Evolutionary conservation across 805 yeast genomes (phyloP).

Genomic region (Starmerella etchellsii): DNA sequence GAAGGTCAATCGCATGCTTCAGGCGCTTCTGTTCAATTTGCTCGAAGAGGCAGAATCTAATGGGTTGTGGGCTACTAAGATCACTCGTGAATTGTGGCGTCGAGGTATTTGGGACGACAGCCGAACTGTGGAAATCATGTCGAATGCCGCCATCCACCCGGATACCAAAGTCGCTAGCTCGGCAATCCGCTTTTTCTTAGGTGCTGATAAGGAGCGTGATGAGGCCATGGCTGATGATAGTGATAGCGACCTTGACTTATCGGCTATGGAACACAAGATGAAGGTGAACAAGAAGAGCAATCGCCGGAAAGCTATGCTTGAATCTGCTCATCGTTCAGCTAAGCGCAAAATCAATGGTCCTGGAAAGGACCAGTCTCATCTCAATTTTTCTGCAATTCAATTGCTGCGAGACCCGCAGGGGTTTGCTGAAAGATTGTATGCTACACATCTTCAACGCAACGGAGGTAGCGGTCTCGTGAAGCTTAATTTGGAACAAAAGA

Average conservation of each 20-base stretch:
- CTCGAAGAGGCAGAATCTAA: slow-evolving; percentile 69
- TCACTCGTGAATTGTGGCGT: slow-evolving; percentile 93
- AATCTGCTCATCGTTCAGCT: slow-evolving; percentile 52
- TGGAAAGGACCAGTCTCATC: slow-evolving; percentile 48
- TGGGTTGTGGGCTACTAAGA: slow-evolving; percentile 91
- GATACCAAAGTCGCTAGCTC: slow-evolving; percentile 79
- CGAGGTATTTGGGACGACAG: slow-evolving; percentile 98
- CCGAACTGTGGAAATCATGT: slow-evolving; percentile 93
- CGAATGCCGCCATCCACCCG: slow-evolving; percentile 82
- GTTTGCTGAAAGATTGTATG: slow-evolving; percentile 76
- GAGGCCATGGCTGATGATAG: slow-evolving; percentile 69
- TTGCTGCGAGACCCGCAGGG: slow-evolving; percentile 94
- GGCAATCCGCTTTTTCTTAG: slow-evolving; percentile 82
- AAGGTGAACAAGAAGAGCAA: slow-evolving; percentile 69
- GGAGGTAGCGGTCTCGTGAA: slow-evolving; percentile 44
- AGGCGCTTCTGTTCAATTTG: slow-evolving; percentile 78
- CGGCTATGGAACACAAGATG: slow-evolving; percentile 64
- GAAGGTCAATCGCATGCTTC: slow-evolving; percentile 77
- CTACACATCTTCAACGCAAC: slow-evolving; percentile 39
- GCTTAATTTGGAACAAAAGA: slow-evolving; percentile 77
- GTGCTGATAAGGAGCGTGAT: slow-evolving; percentile 90
- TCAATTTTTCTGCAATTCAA: slow-evolving; percentile 92
- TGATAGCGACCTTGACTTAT: slow-evolving; percentile 50
- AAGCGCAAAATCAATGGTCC: slow-evolving; percentile 39
- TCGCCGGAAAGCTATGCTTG: slow-evolving; percentile 70